Conservation (phyloP, 257 asterid genomes). For the Lithospermum erythrorhizon region DNA sequence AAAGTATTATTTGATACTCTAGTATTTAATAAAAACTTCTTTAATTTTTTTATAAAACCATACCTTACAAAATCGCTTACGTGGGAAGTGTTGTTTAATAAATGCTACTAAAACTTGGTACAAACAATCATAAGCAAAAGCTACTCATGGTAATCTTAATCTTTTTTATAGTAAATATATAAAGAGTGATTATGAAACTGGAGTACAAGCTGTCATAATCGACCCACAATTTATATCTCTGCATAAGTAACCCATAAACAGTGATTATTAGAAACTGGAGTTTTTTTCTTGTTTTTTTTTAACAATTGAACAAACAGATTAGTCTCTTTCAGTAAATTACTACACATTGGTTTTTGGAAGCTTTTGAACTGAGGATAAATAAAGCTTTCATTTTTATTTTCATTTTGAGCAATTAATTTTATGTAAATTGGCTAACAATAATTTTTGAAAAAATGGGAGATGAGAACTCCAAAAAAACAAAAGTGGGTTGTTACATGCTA, state of each 20-base stretch:
- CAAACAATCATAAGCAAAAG: too few relatives aligned
- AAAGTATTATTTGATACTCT: too few relatives aligned
- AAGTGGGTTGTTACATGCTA: constrained; percentile 39
- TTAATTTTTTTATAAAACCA: too few relatives aligned
- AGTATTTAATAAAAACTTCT: too few relatives aligned
- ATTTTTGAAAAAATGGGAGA: constrained; percentile 68
- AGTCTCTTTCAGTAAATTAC: constrained; percentile 5
- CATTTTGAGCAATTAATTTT: constrained; percentile 5
- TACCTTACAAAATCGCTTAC: too few relatives aligned
- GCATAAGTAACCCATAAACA: constrained; percentile 9
- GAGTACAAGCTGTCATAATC: too few relatives aligned
- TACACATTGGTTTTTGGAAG: neutral
- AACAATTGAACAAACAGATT: constrained; percentile 16
- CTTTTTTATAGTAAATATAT: too few relatives aligned
- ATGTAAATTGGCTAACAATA: constrained; percentile 26
- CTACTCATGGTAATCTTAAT: too few relatives aligned
- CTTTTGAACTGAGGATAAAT: constrained; percentile 8
- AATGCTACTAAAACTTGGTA: too few relatives aligned
- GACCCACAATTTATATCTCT: constrained; percentile 17
- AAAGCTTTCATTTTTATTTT: constrained; percentile 25
- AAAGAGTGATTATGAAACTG: too few relatives aligned
- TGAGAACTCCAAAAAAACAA: constrained; percentile 69
- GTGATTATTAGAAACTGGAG: constrained; percentile 28
- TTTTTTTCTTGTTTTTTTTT: constrained; percentile 21
- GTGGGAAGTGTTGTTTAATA: too few relatives aligned